Conservation (phyloP, 2,329 filamentous ascomycete genomes). For the Claviceps cyperi region DNA sequence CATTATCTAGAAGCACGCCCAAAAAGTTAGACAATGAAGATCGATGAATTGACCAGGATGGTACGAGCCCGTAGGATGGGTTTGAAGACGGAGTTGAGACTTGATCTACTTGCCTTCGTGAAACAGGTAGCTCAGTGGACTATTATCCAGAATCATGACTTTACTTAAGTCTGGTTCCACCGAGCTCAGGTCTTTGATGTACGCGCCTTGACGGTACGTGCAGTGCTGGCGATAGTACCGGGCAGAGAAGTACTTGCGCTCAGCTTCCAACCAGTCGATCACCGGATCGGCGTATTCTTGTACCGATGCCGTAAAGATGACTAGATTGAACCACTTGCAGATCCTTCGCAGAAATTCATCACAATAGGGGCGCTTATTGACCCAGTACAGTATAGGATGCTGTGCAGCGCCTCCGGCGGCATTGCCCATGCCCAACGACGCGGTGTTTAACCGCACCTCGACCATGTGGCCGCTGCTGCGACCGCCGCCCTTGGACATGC, state of each 20-base stretch:
- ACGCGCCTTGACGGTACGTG: slow-evolving; percentile 86
- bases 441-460: slow-evolving; percentile 76
- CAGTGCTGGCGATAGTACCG: slow-evolving; percentile 96
- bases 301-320: slow-evolving; percentile 92
- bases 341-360: slow-evolving; percentile 89
- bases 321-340: slow-evolving; percentile 95
- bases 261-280: slow-evolving; percentile 95
- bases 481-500: slow-evolving; percentile 78
- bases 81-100: too few relatives aligned
- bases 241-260: slow-evolving; percentile 89
- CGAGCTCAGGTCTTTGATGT: slow-evolving; percentile 93
- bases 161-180: slow-evolving; percentile 95
- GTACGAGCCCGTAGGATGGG: too few relatives aligned
- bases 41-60: neutral
- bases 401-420: slow-evolving; percentile 57
- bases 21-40: slow-evolving; percentile 3
- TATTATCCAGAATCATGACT: slow-evolving; percentile 98
- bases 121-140: slow-evolving; percentile 94
- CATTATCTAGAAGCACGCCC: slow-evolving; percentile 56
- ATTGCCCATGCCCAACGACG: slow-evolving; percentile 45
- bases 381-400: slow-evolving; percentile 95
- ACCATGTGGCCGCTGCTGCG: slow-evolving; percentile 96
- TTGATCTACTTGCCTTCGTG: slow-evolving; percentile 61
- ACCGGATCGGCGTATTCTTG: slow-evolving; percentile 98
- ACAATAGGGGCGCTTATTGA: slow-evolving; percentile 93